phyloP scores from a whole-genome alignment of 768 basidiomycete genomes.

The Suillus paluster region DNA sequence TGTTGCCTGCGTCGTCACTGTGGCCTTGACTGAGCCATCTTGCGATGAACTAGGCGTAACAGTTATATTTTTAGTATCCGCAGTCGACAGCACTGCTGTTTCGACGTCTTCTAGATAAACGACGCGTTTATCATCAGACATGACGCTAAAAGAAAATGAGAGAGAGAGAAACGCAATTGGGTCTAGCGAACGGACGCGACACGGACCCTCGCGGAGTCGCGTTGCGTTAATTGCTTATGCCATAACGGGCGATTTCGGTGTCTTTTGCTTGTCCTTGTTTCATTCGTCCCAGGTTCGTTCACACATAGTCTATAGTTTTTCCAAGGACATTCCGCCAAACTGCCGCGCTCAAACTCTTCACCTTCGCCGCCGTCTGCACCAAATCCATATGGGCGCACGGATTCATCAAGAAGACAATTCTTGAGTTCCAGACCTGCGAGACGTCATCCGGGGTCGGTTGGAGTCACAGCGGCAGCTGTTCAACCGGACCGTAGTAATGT shows the following conservation, averaged over 20 bases:
- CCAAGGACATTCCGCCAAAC: conserved; percentile 46
- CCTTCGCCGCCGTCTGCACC: conserved; percentile 71
- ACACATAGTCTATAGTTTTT: conserved; percentile 6
- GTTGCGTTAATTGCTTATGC: background rate
- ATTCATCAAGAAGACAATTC: conserved; percentile 45
- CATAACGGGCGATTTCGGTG: conserved; percentile 2
- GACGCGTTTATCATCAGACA: conserved; percentile 31
- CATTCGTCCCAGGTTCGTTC: background rate
- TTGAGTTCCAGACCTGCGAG: conserved; percentile 32
- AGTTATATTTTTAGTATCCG: conserved; percentile 12
- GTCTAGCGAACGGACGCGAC: background rate
- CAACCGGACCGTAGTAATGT: conserved; percentile 39
- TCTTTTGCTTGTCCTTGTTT: conserved; percentile 9
- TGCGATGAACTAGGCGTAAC: conserved; percentile 29
- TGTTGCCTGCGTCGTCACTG: conserved; percentile 21
- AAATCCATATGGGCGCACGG: conserved; percentile 55
- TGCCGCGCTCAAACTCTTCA: conserved; percentile 81
- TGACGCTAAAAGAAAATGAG: conserved; percentile 16
- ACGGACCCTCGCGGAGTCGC: background rate
- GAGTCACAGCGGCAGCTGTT: conserved; percentile 15
- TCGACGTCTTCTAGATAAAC: conserved; percentile 55
- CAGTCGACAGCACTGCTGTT: conserved; percentile 15
- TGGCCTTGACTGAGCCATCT: conserved; percentile 14
- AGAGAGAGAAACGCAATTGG: conserved; percentile 5
- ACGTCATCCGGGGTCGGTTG: conserved; percentile 31